phyloP scores from a whole-genome alignment of 495 filamentous ascomycete genomes.

The Lasiosphaeriaceae sp. region DNA sequence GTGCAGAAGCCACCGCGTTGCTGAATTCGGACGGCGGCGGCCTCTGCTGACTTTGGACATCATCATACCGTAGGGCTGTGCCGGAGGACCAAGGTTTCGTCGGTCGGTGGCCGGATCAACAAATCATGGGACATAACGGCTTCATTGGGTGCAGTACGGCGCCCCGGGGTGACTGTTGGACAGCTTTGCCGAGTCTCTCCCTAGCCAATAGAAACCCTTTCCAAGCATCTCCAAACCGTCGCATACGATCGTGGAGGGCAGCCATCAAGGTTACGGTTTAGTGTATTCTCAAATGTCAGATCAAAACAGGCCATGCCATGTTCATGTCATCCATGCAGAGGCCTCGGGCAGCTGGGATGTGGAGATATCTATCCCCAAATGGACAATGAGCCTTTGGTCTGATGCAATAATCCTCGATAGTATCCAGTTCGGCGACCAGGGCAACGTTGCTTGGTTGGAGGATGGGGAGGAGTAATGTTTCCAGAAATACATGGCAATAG shows the following conservation, averaged over 20 bases:
- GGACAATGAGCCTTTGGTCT: background rate
- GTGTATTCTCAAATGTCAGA: background rate
- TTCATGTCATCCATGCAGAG: too few relatives aligned
- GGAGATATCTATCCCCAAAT: constrained; percentile 6
- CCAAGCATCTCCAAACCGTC: constrained; percentile 7
- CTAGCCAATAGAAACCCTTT: constrained; percentile 8
- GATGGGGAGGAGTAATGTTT: background rate
- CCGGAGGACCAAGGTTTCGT: constrained; percentile 6
- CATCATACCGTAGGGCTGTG: constrained; percentile 3
- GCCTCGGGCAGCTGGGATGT: background rate
- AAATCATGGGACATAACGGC: background rate
- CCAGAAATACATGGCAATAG: background rate
- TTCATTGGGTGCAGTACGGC: constrained; percentile 20
- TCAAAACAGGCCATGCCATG: too few relatives aligned
- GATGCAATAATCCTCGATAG: constrained; percentile 9
- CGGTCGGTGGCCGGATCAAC: constrained; percentile 1
- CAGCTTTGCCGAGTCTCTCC: background rate
- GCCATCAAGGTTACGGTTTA: too few relatives aligned
- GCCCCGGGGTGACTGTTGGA: background rate
- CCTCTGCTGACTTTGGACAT: constrained; percentile 13
- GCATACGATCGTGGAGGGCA: constrained; percentile 7
- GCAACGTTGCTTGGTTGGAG: background rate
- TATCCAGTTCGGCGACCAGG: too few relatives aligned
- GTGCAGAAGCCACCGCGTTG: constrained; percentile 1
- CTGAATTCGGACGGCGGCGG: constrained; percentile 14